A percentile compares a stretch with the other conserved stretches of the same genome.
These are phyloP conservation scores for Cunninghamia lanceolata DNA, from an alignment of 75 land plant genomes.

Conservation along the genomic window DNA sequence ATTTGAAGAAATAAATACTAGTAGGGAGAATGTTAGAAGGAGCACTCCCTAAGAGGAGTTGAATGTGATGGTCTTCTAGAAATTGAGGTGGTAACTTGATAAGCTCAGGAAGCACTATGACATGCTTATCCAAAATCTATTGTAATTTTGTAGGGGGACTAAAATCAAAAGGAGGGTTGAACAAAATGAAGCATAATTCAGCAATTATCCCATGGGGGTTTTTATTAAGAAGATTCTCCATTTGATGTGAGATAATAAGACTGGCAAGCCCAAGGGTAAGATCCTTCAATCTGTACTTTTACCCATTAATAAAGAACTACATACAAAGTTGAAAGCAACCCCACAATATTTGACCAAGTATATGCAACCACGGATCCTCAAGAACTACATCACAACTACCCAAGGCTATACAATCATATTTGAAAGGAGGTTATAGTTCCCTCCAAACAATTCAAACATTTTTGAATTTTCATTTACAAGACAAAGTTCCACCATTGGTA, in stretches of 20 bases:
- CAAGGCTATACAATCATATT: no score
- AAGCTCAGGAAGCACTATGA: neutral
- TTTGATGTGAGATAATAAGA: neutral
- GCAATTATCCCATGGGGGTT: neutral
- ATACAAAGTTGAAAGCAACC: neutral
- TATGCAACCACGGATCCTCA: no score
- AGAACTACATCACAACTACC: no score
- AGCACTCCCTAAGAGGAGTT: no score
- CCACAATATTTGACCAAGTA: no score
- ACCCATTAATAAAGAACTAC: neutral
- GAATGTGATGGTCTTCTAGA: neutral
- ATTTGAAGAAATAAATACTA: neutral
- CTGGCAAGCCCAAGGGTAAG: accelerated
- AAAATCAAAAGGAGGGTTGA: neutral
- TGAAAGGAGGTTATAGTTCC: no score
- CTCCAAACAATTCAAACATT: no score
- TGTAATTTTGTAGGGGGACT: no score
- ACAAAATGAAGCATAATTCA: neutral
- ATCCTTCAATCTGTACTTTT: no score
- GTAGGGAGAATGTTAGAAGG: neutral
- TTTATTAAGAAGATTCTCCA: no score
- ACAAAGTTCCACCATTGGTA: no score
- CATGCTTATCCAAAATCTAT: neutral
- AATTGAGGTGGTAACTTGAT: neutral
- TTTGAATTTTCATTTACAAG: no score